Conservation (phyloP, 352 stramenopile genomes). For the Halophytophthora batemanensis region DNA sequence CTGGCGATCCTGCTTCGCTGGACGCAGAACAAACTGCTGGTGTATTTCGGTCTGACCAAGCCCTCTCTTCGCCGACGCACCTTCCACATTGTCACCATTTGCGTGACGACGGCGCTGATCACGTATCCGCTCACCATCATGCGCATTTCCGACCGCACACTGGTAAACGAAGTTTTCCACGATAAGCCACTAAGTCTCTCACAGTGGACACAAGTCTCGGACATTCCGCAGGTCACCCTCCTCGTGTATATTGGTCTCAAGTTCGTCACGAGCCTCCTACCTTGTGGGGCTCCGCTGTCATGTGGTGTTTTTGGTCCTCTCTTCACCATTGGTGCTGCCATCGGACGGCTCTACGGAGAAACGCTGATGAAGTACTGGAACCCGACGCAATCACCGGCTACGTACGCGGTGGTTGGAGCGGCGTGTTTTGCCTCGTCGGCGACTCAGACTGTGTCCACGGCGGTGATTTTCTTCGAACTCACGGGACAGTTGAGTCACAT, state of each 20-base stretch:
- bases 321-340: constrained; percentile 77
- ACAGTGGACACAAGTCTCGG: constrained; percentile 61
- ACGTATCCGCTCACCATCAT: constrained; percentile 74
- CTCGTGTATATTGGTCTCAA: constrained; percentile 75
- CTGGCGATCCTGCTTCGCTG: constrained; percentile 41
- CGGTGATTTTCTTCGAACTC: constrained; percentile 87
- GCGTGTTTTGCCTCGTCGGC: constrained; percentile 89
- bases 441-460: constrained; percentile 87
- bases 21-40: constrained; percentile 51
- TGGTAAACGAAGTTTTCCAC: constrained; percentile 80
- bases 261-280: constrained; percentile 63
- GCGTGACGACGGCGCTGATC: constrained; percentile 48
- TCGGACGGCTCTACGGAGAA: constrained; percentile 76
- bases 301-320: constrained; percentile 80
- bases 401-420: constrained; percentile 90
- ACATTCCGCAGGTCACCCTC: constrained; percentile 53
- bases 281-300: constrained; percentile 68
- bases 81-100: constrained; percentile 62
- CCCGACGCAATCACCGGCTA: constrained; percentile 67
- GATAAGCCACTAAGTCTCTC: constrained; percentile 54
- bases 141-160: constrained; percentile 58
- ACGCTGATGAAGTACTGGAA: constrained; percentile 76
- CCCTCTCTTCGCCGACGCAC: constrained; percentile 52
- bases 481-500: constrained; percentile 81
- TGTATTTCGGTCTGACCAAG: constrained; percentile 45